Percentiles rank a stretch among this genome's conserved stretches.
Evolutionary conservation across 2,329 filamentous ascomycete species (phyloP).

Genomic region (Lachnellula occidentalis): DNA sequence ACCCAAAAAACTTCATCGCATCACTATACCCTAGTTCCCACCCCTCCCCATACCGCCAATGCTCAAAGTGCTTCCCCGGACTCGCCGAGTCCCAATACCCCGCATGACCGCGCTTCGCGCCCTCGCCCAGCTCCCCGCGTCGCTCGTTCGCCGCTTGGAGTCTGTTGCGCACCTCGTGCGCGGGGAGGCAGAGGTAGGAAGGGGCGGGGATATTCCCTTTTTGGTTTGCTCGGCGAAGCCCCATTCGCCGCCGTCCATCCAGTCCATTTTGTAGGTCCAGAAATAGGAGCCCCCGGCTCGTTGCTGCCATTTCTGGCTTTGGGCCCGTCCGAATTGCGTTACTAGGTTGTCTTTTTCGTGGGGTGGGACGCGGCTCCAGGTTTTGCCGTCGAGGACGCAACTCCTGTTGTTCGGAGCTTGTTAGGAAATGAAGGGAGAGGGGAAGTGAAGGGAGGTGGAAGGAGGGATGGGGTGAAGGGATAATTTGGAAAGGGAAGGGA

Average conservation of each 20-base stretch:
- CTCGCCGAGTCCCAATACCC: constrained; percentile 44
- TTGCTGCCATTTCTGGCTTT: constrained; percentile 44
- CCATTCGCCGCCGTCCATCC: constrained; percentile 58
- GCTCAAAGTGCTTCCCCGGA: constrained; percentile 43
- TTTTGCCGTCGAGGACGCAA: constrained; percentile 47
- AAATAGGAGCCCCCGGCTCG: constrained; percentile 49
- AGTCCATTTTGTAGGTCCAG: constrained; percentile 56
- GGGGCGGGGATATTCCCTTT: constrained; percentile 38
- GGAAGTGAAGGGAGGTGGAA: not conserved
- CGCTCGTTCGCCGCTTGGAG: constrained; percentile 37
- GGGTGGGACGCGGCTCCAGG: constrained; percentile 42
- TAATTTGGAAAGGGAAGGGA: not conserved
- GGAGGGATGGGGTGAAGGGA: not conserved
- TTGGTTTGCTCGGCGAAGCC: constrained; percentile 49
- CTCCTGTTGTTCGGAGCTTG: constrained; percentile 30
- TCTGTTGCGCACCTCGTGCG: constrained; percentile 33
- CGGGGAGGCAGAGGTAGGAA: constrained; percentile 32
- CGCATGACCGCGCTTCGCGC: constrained; percentile 39
- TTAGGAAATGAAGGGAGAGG: not conserved
- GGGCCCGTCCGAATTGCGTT: constrained; percentile 42
- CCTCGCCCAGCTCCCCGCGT: constrained; percentile 32
- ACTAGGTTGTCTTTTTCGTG: constrained; percentile 38
- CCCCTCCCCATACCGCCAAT: constrained; percentile 49
- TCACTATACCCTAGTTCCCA: constrained; percentile 53
- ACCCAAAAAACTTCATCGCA: constrained; percentile 45